Percentiles rank a stretch among this genome's conserved stretches.
These are phyloP conservation scores for Poa pratensis DNA, from an alignment of 176 grass and related monocot genomes.

Conservation along the genomic window DNA sequence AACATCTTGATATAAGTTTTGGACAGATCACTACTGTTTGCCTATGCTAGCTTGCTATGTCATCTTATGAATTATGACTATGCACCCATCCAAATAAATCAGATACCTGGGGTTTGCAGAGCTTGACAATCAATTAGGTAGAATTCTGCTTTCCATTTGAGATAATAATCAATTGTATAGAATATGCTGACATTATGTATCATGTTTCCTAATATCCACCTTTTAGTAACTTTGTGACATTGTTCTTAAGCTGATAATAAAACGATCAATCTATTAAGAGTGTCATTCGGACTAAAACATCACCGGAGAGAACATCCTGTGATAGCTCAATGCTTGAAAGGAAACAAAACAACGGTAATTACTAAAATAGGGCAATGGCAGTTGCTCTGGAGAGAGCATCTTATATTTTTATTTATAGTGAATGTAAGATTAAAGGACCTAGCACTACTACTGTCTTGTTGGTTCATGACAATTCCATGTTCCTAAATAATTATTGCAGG, in stretches of 20 bases:
- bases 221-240: neutral
- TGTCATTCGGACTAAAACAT: slow-evolving; percentile 17
- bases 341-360: neutral
- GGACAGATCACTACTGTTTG: neutral
- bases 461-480: slow-evolving; percentile 18
- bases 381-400: slow-evolving; percentile 18
- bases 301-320: slow-evolving; percentile 12
- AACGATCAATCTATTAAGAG: slow-evolving; percentile 16
- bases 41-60: neutral
- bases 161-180: slow-evolving; percentile 21
- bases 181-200: neutral
- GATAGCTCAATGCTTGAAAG: slow-evolving; percentile 1
- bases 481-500: neutral
- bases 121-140: slow-evolving; percentile 28
- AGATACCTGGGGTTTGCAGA: slow-evolving; percentile 9
- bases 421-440: slow-evolving; percentile 8
- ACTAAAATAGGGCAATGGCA: neutral
- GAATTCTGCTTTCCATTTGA: slow-evolving; percentile 26
- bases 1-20: slow-evolving; percentile 24
- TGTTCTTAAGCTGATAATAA: slow-evolving; percentile 17
- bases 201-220: slow-evolving; percentile 29
- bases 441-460: neutral
- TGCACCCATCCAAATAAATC: slow-evolving; percentile 22
- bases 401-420: neutral
- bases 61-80: slow-evolving; percentile 18